Base-by-base conservation (phyloP, 2,329 filamentous ascomycete genomes). In the Alternaria sp. region DNA sequence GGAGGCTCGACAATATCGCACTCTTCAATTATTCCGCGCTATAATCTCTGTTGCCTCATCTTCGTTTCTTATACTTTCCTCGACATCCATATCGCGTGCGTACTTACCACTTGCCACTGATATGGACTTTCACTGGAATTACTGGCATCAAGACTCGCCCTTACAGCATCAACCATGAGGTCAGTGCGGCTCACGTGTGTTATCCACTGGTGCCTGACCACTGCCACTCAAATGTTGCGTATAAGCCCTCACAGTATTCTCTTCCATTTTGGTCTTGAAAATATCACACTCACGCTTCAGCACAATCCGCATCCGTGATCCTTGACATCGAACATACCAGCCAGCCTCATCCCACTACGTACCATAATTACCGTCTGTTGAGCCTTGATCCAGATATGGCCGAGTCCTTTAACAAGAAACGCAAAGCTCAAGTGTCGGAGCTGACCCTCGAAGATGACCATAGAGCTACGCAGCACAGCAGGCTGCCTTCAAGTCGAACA, bases 21-120 rank as follows among this genome's bases (percentile, higher is more conserved):
- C 3, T 41, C 38, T 12, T 9, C 1, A 11, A 1, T 0, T 41
- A 9, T 3, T 3, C 7, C 1, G 4, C 20, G 38, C 11, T 5
- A 22, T 41, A 9, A 14, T 14, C 5, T 5, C 9, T 14, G 39
- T 18, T 12, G 6, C 9, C 9, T 12, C 39, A 22, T 14, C 9
- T 11, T 14, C 11, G 1, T 14, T 5, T 20, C 7, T 20, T 18
- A 41, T 0, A 3, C 18, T 18, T 22, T n/a, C n/a, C 18, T 41
- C 18, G 8, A 12, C 3, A 3, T 12, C 5, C 0, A 3, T 9
- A 22, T 2, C 5, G 39, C 12, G 0, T 5, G 11, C 5, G 8
- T 1, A 3, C 8, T 14, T 0, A 12, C 12, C 12, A 34, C 16
- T 4, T 2, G 14, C 30, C 11, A 14, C 18, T 9, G 9, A 1